Evolutionary conservation across 2,329 filamentous ascomycete species (phyloP), one percentile per base, ranked within the genome.

Genomic region (Penicillium vulpinum): DNA sequence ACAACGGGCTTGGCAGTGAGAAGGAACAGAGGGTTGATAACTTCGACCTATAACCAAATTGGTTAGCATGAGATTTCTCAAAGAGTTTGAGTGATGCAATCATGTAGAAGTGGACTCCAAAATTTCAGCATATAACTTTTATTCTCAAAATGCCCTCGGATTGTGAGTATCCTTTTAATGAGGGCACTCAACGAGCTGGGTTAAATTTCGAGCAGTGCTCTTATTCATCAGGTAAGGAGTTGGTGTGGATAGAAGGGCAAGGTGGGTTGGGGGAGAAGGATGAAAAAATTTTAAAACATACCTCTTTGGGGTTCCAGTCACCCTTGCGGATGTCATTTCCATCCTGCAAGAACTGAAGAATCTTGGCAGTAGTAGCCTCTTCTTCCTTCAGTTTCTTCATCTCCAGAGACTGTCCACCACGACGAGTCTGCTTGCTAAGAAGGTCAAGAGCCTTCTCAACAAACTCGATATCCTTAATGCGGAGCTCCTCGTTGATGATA

Each of bases 151-250:
- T 85, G 83, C 82, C 83, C 89, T 91, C 89, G 73, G 46, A 51
- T 83, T 84, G 86, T 90, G 81, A 84, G 75, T 75, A 78, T 80
- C 80, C 77, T 80, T 75, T 44, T 44, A 51, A 79, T 84, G 87
- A 90, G 89, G 85, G 84, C 74, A 86, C 88, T 97, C 93, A 88
- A 96, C 89, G 94, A 99, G 94, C 94, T 99, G 94, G 94, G 94
- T 70, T 71, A 91, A 91, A 90, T 82, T 84, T 92, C 89, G 89
- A 92, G 91, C 90, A 82, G 84, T 87, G 91, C 92, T 94, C 89
- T 96, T 96, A 89, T 88, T 97, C 94, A 97, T 97, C 94, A 96
- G 88, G 70, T 75, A 80, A 86, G 69, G 67, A 60, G 65, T 53
- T 50, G 50, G 38, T 26, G 40, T 40, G 38, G n/a, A 26, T n/a